Evolutionary conservation across 2,329 filamentous ascomycete genomes (phyloP), one percentile per base, ranked within the genome.

Genomic region (Ophidiomyces ophidiicola): DNA sequence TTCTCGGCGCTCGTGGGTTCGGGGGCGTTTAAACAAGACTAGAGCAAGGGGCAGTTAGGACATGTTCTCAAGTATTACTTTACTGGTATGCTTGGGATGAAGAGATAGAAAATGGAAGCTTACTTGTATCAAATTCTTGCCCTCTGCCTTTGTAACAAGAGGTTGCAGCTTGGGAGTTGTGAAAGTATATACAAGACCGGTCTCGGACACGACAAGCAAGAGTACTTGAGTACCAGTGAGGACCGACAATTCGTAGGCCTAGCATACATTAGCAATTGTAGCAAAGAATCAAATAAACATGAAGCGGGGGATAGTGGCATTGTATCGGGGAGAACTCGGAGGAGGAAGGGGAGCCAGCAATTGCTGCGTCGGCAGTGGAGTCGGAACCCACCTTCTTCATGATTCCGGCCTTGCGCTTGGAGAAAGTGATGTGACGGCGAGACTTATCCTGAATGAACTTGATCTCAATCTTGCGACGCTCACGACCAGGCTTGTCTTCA

Each of bases 381-480:
- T 19, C 20, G 32, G 42, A 36, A 71, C 78, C 52, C 62, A 94
- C 90, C 86, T 96, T 96, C 75, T 98, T 96, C 90, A 98, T 96
- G 66, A 98, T 96, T 54, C 90, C 90, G 41, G 90, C 90, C 72
- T 98, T 98, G 63, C 90, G 85, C 78, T 98, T 98, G 53, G 88
- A 96, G 65, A 98, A 96, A 56, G 90, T 96, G 62, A 96, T 98
- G 71, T 98, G 90, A 48, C 90, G 82, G 68, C 90, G 86, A 68
- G 88, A 96, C 72, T 98, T 98, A 69, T 98, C 90, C 66, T 87
- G 88, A 65, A 98, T 98, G 70, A 98, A 98, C 75, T 98, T 98
- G 70, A 98, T 98, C 68, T 98, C 90, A 57, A 98, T 98, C 81
- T 98, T 98, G 69, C 90, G 80, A 60, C 90, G 81, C 75, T 96